Percentiles rank a stretch among this genome's conserved stretches.
These are phyloP conservation scores for Hyaloperonospora arabidopsidis DNA, from an alignment of 352 stramenopile species.

Conservation along the genomic window DNA sequence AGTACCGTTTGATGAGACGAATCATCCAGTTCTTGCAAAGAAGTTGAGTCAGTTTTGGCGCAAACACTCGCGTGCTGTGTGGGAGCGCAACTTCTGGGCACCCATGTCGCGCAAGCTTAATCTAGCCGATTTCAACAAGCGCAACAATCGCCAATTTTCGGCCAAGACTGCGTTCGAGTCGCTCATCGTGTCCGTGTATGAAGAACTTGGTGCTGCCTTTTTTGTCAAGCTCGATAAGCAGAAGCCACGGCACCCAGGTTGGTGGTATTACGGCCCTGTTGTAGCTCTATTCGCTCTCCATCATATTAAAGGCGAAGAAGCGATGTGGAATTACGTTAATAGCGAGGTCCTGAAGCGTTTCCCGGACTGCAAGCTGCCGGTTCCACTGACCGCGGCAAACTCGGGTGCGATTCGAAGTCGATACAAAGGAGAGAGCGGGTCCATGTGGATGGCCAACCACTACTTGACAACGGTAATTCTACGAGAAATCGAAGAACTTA, in stretches of 20 bases:
- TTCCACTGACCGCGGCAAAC: slow-evolving; percentile 34
- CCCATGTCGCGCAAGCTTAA: slow-evolving; percentile 19
- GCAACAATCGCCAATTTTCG: slow-evolving; percentile 29
- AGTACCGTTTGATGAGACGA: slow-evolving; percentile 33
- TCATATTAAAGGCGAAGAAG: slow-evolving; percentile 20
- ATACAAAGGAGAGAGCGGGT: slow-evolving; percentile 15
- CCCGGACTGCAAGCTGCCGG: slow-evolving; percentile 34
- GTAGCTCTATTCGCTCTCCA: slow-evolving; percentile 30
- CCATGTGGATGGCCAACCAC: slow-evolving; percentile 28
- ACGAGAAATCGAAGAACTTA: slow-evolving; percentile 13
- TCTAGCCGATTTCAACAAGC: slow-evolving; percentile 9
- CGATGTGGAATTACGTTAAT: slow-evolving; percentile 33
- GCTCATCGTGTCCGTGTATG: slow-evolving; percentile 27
- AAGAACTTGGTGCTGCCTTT: slow-evolving; percentile 29
- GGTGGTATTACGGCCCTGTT: slow-evolving; percentile 42
- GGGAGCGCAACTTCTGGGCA: slow-evolving; percentile 52
- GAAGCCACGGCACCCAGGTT: slow-evolving; percentile 32
- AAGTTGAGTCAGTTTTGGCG: slow-evolving; percentile 36
- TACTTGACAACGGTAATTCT: slow-evolving; percentile 8
- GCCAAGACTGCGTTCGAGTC: slow-evolving; percentile 31
- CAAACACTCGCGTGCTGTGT: slow-evolving; percentile 28
- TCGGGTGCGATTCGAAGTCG: slow-evolving; percentile 16
- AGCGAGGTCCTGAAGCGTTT: slow-evolving; percentile 30
- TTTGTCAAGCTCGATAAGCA: slow-evolving; percentile 41
- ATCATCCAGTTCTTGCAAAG: slow-evolving; percentile 15